Conservation (phyloP, 495 filamentous ascomycete species). For the Thermochaetoides thermophila region DNA sequence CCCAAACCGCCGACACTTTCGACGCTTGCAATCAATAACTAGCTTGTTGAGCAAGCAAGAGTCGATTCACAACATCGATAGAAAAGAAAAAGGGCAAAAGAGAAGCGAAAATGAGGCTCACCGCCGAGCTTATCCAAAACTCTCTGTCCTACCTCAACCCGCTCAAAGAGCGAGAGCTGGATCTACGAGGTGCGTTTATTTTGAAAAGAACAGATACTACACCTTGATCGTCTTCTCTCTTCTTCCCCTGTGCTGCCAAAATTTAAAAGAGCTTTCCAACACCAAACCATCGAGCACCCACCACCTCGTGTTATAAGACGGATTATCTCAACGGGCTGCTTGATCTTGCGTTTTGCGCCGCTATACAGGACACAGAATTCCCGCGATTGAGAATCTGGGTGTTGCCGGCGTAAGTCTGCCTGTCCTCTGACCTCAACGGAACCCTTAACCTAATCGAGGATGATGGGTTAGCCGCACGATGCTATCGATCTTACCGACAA, state of each 20-base stretch:
- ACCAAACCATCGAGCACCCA: background rate
- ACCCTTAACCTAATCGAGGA: background rate
- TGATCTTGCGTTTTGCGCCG: conserved; percentile 12
- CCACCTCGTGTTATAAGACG: conserved; percentile 5
- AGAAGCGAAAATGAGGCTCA: conserved; percentile 66
- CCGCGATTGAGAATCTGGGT: conserved; percentile 94
- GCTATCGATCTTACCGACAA: conserved; percentile 97
- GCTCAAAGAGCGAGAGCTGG: conserved; percentile 92
- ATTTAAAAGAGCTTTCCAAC: conserved; percentile 54
- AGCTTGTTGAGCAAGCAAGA: too few species aligned
- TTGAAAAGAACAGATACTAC: conserved; percentile 98
- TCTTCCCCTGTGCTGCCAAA: conserved; percentile 37
- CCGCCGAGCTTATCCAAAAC: conserved; percentile 77
- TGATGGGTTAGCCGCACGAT: conserved; percentile 82
- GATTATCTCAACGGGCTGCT: conserved; percentile 6
- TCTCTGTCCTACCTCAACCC: conserved; percentile 96
- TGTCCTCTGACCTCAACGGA: conserved; percentile 1
- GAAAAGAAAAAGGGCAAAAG: background rate
- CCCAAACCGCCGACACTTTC: background rate
- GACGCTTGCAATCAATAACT: too few species aligned
- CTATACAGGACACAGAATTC: conserved; percentile 88
- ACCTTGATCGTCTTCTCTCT: conserved; percentile 30
- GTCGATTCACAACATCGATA: background rate
- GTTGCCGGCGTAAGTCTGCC: conserved; percentile 74
- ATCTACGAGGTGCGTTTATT: conserved; percentile 95